phyloP scores from a whole-genome alignment of 495 filamentous ascomycete species.

The Aspergillus homomorphus region DNA sequence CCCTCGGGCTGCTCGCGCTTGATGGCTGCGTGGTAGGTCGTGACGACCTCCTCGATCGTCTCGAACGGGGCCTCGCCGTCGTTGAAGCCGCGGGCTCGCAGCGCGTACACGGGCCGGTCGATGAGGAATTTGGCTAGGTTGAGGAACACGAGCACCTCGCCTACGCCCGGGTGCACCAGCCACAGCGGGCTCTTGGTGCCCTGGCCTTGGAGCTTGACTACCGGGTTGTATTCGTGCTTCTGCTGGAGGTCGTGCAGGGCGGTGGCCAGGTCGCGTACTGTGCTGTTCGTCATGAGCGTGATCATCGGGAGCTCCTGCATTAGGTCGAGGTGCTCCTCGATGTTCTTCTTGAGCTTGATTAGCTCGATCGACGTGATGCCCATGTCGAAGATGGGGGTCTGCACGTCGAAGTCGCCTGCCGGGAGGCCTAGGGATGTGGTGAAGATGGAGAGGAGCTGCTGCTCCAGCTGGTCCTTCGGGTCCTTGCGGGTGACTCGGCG shows the following conservation, averaged over 20 bases:
- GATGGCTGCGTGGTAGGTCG: conserved; percentile 42
- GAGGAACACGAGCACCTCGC: conserved; percentile 55
- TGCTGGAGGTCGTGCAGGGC: conserved; percentile 23
- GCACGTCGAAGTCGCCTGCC: conserved; percentile 24
- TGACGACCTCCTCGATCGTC: conserved; percentile 29
- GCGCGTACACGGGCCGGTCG: conserved; percentile 50
- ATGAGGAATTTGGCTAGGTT: conserved; percentile 39
- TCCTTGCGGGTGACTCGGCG: conserved; percentile 11
- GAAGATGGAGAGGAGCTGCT: conserved; percentile 19
- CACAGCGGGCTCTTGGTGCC: conserved; percentile 50
- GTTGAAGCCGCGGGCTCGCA: conserved; percentile 52
- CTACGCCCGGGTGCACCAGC: conserved; percentile 54
- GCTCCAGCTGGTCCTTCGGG: conserved; percentile 13
- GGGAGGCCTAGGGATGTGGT: conserved; percentile 14
- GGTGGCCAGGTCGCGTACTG: conserved; percentile 28
- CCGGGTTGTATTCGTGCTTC: conserved; percentile 40
- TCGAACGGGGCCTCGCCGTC: conserved; percentile 32
- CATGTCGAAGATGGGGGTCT: conserved; percentile 36
- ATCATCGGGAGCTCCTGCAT: conserved; percentile 31
- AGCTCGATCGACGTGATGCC: conserved; percentile 48
- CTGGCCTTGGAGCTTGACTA: conserved; percentile 39
- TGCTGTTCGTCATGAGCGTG: conserved; percentile 40
- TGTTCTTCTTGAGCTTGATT: conserved; percentile 25
- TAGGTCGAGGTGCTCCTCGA: conserved; percentile 15
- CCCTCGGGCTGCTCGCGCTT: conserved; percentile 44